phyloP scores from a whole-genome alignment of 2,329 filamentous ascomycete genomes.

The Exophiala dermatitidis region DNA sequence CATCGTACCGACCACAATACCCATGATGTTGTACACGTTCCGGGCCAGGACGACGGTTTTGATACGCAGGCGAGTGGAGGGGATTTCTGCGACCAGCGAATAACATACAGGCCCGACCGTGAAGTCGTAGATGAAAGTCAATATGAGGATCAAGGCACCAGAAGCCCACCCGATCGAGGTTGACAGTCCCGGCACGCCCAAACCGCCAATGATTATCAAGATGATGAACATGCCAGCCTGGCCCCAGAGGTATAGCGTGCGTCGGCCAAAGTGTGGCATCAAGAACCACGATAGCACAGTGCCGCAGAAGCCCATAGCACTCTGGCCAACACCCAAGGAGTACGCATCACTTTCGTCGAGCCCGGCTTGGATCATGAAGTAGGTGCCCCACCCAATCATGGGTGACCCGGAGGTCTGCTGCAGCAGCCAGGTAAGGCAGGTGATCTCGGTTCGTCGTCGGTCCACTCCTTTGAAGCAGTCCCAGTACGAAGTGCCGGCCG shows the following conservation, averaged over 20 bases:
- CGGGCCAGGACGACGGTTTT: slow-evolving; percentile 51
- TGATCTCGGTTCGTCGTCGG: slow-evolving; percentile 39
- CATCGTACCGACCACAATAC: slow-evolving; percentile 31
- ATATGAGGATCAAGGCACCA: slow-evolving; percentile 47
- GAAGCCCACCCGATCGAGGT: slow-evolving; percentile 32
- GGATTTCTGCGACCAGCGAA: slow-evolving; percentile 47
- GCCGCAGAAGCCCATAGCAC: slow-evolving; percentile 52
- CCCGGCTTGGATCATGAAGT: slow-evolving; percentile 49
- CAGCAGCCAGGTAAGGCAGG: slow-evolving; percentile 34
- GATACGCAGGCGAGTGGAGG: slow-evolving; percentile 48
- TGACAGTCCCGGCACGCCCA: slow-evolving; percentile 24
- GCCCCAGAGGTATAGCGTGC: slow-evolving; percentile 32
- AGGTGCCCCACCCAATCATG: slow-evolving; percentile 57
- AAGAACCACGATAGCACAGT: slow-evolving; percentile 46
- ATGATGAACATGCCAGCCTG: slow-evolving; percentile 50
- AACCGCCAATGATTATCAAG: slow-evolving; percentile 30
- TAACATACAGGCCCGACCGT: slow-evolving; percentile 51
- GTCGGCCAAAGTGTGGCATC: slow-evolving; percentile 30
- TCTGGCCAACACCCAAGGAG: slow-evolving; percentile 49
- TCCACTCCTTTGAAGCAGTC: slow-evolving; percentile 34
- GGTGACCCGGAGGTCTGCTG: slow-evolving; percentile 59
- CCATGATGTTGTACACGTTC: slow-evolving; percentile 44
- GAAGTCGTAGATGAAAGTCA: slow-evolving; percentile 50
- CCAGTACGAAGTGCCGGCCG: slow-evolving; percentile 28
- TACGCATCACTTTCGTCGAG: slow-evolving; percentile 33